Evolutionary conservation across 202 grass and related monocot species (phyloP).

Genomic region (Panicum virgatum): DNA sequence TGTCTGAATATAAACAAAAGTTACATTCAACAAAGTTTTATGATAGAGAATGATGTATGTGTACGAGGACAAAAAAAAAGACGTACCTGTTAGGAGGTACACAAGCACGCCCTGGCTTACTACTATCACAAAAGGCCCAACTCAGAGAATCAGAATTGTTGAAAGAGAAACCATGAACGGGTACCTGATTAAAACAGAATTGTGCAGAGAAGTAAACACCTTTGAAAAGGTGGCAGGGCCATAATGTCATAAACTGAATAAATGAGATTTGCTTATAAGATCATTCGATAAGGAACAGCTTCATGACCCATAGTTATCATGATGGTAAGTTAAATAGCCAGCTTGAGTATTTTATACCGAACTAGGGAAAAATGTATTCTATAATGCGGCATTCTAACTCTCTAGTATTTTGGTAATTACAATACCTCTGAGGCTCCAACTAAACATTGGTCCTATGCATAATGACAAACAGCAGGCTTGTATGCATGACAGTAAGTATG

Average conservation of each 20-base stretch:
- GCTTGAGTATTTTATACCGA: background rate
- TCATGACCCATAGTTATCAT: background rate
- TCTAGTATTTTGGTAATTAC: background rate
- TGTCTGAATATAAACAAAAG: constrained; percentile 56
- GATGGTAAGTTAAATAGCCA: background rate
- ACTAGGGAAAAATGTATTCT: background rate
- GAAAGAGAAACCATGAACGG: constrained; percentile 86
- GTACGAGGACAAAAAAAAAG: background rate
- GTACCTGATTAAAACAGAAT: constrained; percentile 54
- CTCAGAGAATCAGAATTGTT: constrained; percentile 81
- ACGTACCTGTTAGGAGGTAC: constrained; percentile 58
- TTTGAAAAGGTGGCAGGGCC: background rate
- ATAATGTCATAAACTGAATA: background rate
- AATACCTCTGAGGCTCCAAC: background rate
- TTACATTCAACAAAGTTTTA: background rate
- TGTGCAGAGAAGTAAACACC: background rate
- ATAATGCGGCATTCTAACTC: background rate
- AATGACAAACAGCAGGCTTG: background rate
- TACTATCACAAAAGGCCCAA: constrained; percentile 80
- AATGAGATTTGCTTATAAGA: constrained; percentile 10
- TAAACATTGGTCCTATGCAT: background rate
- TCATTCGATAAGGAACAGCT: background rate
- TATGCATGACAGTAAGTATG: background rate
- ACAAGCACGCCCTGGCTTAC: constrained; percentile 65
- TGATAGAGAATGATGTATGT: background rate